These are phyloP conservation scores for Termitomyces titanicus DNA, from an alignment of 768 basidiomycete species.

Conservation along the genomic window DNA sequence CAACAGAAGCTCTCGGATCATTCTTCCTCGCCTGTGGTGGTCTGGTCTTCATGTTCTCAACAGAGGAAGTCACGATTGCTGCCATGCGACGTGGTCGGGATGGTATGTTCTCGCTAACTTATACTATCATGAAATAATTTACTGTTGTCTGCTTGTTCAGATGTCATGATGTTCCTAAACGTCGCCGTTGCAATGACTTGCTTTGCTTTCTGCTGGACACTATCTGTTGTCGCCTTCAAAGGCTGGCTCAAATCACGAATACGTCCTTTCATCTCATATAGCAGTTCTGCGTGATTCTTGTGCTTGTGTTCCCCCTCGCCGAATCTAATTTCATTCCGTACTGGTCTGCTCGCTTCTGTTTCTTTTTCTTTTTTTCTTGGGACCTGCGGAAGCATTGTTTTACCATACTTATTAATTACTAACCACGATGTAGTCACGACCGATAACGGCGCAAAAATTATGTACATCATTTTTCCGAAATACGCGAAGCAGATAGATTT, in stretches of 20 bases:
- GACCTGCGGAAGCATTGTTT: too few relatives aligned
- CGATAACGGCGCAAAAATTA: not conserved
- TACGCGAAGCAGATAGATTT: not conserved
- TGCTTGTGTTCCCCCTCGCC: not conserved
- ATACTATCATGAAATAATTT: not conserved
- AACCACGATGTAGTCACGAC: conserved; percentile 10
- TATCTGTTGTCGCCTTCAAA: conserved; percentile 73
- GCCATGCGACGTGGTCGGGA: conserved; percentile 90
- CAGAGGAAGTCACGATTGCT: conserved; percentile 84
- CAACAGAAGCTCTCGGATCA: conserved; percentile 86
- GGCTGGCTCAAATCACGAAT: conserved; percentile 64
- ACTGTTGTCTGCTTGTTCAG: conserved; percentile 29
- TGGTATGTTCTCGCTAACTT: conserved; percentile 41
- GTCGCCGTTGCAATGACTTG: conserved; percentile 84
- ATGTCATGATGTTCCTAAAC: conserved; percentile 89
- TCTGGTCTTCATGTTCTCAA: conserved; percentile 83
- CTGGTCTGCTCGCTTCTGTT: not conserved
- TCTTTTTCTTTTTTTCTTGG: too few relatives aligned
- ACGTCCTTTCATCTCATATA: conserved; percentile 26
- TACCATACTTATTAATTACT: conserved; percentile 14
- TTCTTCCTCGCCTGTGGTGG: conserved; percentile 90
- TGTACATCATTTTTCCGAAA: not conserved
- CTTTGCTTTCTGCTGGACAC: conserved; percentile 81
- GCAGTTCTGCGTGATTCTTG: conserved; percentile 17
- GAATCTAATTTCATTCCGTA: conserved; percentile 4